phyloP scores from a whole-genome alignment of 148 eudicot species.

The Persicaria maculosa region DNA sequence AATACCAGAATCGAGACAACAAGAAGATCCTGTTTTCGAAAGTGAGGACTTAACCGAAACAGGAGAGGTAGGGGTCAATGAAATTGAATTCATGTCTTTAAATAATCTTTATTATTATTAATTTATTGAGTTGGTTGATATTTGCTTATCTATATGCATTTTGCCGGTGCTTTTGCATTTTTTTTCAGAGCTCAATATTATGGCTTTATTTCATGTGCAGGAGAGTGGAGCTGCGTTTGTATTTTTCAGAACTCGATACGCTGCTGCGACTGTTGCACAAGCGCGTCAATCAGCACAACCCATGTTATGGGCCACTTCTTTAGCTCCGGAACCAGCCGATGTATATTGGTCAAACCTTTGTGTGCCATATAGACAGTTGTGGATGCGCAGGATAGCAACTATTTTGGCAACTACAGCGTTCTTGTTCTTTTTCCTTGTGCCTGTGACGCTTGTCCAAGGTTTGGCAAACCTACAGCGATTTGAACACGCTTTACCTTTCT shows the following conservation, averaged over 20 bases:
- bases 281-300: conserved; percentile 71
- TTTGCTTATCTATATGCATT: not conserved
- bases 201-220: conserved; percentile 33
- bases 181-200: not conserved
- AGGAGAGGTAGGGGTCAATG: conserved; percentile 37
- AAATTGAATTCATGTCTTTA: not conserved
- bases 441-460: conserved; percentile 73
- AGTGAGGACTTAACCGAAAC: conserved; percentile 30
- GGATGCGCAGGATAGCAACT: conserved; percentile 73
- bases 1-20: conserved; percentile 25
- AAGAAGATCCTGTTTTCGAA: conserved; percentile 23
- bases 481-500: conserved; percentile 46
- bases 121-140: not conserved
- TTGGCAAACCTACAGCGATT: conserved; percentile 59
- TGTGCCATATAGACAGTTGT: conserved; percentile 71
- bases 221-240: conserved; percentile 87
- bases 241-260: conserved; percentile 80
- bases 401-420: conserved; percentile 54
- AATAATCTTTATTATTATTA: not conserved
- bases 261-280: conserved; percentile 70
- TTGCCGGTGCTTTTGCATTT: not conserved
- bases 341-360: conserved; percentile 77
- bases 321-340: conserved; percentile 84
- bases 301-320: conserved; percentile 81
- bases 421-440: conserved; percentile 55